These are phyloP conservation scores for Candida glucosophila DNA, from an alignment of 1,139 yeast genomes.

Conservation along the genomic window DNA sequence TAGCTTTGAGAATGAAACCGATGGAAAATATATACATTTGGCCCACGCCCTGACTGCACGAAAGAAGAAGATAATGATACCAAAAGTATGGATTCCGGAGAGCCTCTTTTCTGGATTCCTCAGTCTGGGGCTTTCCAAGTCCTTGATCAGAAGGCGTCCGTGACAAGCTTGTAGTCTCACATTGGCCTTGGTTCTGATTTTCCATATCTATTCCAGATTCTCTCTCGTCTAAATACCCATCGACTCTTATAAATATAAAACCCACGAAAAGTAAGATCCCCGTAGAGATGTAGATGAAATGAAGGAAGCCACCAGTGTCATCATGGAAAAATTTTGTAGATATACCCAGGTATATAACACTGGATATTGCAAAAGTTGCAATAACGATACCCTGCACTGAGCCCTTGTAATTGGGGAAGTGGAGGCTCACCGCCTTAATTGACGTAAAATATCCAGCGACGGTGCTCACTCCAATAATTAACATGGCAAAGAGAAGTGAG, in stretches of 20 bases:
- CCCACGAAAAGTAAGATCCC: too few relatives aligned
- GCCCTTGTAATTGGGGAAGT: slow-evolving; percentile 64
- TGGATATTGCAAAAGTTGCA: slow-evolving; percentile 46
- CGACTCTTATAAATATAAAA: too few relatives aligned
- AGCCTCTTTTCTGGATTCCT: slow-evolving; percentile 5
- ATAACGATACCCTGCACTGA: slow-evolving; percentile 61
- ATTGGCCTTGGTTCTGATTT: too few relatives aligned
- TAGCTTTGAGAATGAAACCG: slow-evolving; percentile 49
- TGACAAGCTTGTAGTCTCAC: too few relatives aligned
- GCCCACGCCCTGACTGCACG: slow-evolving; percentile 40
- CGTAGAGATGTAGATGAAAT: too few relatives aligned
- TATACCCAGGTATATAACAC: slow-evolving; percentile 34
- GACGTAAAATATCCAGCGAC: slow-evolving; percentile 57
- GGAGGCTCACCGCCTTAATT: slow-evolving; percentile 59
- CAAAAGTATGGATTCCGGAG: slow-evolving; percentile 21
- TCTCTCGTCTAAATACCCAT: too few relatives aligned
- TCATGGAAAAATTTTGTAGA: slow-evolving; percentile 37
- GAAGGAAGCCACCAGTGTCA: slow-evolving; percentile 32
- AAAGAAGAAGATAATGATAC: slow-evolving; percentile 25
- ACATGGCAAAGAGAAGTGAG: slow-evolving; percentile 30
- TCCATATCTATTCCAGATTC: too few relatives aligned
- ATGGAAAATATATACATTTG: slow-evolving; percentile 72
- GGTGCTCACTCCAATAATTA: slow-evolving; percentile 55
- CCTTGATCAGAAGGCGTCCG: too few relatives aligned
- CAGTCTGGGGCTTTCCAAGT: background rate